These are phyloP conservation scores for Conidiobolus incongruus DNA, from an alignment of 371 early-diverging fungal genomes.

Conservation along the genomic window DNA sequence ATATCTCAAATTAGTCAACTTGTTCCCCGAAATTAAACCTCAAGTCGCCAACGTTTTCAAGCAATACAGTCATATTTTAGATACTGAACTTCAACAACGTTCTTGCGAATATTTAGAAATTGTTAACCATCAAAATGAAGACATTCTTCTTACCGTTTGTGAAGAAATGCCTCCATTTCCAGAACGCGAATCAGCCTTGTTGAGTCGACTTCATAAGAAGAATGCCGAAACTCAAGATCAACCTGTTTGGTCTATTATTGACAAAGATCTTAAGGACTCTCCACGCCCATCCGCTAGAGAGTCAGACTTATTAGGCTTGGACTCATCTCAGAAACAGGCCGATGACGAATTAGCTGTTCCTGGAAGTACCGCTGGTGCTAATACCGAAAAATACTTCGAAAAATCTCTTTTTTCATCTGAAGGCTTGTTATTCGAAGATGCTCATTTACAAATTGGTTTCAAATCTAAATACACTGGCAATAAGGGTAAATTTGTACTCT, in stretches of 20 bases:
- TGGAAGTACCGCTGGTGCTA: conserved; percentile 17
- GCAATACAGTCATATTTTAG: conserved; percentile 64
- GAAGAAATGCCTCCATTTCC: conserved; percentile 96
- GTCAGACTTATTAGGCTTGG: conserved; percentile 3
- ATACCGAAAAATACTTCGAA: conserved; percentile 30
- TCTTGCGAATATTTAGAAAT: conserved; percentile 87
- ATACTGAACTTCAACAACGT: conserved; percentile 88
- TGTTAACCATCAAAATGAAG: conserved; percentile 54
- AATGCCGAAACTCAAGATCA: conserved; percentile 82
- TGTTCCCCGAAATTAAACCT: conserved; percentile 91
- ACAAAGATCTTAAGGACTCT: conserved; percentile 48
- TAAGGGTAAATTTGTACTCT: conserved; percentile 64
- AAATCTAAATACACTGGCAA: conserved; percentile 72
- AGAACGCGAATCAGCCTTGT: conserved; percentile 73
- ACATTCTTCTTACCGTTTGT: conserved; percentile 70
- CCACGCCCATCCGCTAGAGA: background rate
- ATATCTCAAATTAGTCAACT: conserved; percentile 78
- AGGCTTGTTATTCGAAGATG: conserved; percentile 80
- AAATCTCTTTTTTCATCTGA: conserved; percentile 34
- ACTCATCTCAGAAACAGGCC: no score
- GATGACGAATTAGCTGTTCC: background rate
- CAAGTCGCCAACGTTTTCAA: conserved; percentile 65
- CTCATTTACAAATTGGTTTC: conserved; percentile 59
- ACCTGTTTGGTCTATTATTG: conserved; percentile 84
- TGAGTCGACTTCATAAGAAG: conserved; percentile 56